Percentiles rank a stretch among this genome's conserved stretches.
phyloP scores from a whole-genome alignment of 306 rosid species.

The Malus orientalis region DNA sequence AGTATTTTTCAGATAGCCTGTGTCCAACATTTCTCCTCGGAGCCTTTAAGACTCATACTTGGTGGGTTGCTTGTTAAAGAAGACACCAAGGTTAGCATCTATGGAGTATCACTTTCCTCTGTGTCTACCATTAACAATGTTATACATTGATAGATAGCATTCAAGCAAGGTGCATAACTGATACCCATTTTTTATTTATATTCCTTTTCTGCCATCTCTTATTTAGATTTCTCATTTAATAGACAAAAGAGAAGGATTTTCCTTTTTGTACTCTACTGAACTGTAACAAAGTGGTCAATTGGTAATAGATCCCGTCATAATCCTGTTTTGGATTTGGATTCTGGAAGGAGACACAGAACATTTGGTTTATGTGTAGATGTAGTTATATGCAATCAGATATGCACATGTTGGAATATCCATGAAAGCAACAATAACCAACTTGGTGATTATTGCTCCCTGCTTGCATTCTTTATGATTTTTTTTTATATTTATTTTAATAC shows the following conservation, averaged over 20 bases:
- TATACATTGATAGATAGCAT: background rate
- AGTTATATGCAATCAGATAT: background rate
- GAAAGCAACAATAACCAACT: background rate
- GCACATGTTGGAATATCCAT: background rate
- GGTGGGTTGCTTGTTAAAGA: constrained; percentile 42
- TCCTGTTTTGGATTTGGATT: background rate
- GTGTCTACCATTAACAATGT: background rate
- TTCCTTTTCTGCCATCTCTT: background rate
- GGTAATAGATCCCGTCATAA: background rate
- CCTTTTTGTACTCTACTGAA: background rate
- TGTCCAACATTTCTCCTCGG: constrained; percentile 67
- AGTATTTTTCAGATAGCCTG: constrained; percentile 61
- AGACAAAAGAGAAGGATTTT: background rate
- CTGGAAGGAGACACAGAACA: background rate
- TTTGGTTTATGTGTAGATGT: background rate
- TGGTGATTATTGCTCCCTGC: background rate
- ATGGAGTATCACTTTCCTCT: background rate
- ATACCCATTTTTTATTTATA: background rate
- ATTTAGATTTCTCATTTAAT: background rate
- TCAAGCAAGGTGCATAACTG: background rate
- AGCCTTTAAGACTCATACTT: constrained; percentile 64
- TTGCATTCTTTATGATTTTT: background rate
- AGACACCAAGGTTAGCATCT: constrained; percentile 35
- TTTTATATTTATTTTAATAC: background rate
- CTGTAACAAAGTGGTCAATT: background rate